Base-by-base conservation (phyloP, 108 stramenopile species). In the Cyclotella atomus region DNA sequence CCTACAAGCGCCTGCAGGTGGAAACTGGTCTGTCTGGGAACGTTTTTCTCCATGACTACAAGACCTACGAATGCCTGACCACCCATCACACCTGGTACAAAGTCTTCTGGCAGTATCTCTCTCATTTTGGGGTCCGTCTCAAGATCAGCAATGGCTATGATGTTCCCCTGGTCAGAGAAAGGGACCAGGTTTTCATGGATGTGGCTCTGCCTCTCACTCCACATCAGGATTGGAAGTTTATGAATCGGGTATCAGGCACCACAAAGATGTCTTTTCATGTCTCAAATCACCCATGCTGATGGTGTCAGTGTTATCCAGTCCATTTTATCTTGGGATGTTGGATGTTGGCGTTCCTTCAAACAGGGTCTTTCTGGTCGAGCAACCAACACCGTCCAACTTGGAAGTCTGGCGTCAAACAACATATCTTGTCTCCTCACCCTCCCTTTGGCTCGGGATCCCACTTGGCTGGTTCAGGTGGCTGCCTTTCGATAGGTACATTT, bases 1-100 rank as follows among this genome's bases (percentile, higher is more conserved):
- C 29, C n/a, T 69, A 41, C 14, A 55, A 69, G 17, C 20, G 27
- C 2, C n/a, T 44, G n/a, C 41, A 55, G 17, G 9, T 69, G 8
- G 68, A 69, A 3, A 27, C 36, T 43, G 68, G 68, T 2, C 27
- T 69, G 9, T 19, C 56, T 19, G 68, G 55, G 15, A 69, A 69
- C 24, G 24, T 44, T 1, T 6, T 69, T 6, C 23, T n/a, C 2
- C 36, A 15, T 5, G 20, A 25, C 29, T 57, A 36, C 38, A 2
- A 3, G 24, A 2, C 17, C 2, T 57, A 25, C 38, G 41, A 2
- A 0, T 0, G 5, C 20, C 54, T 57, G 9, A 6, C 35, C 24
- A 69, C 52, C n/a, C n/a, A n/a, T 2, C 2, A 23, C 3, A 53
- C 66, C 2, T 68, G 66, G 66, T 53, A 17, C 50, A 68, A 68